Percentiles rank a stretch among this genome's conserved stretches.
phyloP scores from a whole-genome alignment of 148 eudicot genomes.

The Gaultheria prostrata region DNA sequence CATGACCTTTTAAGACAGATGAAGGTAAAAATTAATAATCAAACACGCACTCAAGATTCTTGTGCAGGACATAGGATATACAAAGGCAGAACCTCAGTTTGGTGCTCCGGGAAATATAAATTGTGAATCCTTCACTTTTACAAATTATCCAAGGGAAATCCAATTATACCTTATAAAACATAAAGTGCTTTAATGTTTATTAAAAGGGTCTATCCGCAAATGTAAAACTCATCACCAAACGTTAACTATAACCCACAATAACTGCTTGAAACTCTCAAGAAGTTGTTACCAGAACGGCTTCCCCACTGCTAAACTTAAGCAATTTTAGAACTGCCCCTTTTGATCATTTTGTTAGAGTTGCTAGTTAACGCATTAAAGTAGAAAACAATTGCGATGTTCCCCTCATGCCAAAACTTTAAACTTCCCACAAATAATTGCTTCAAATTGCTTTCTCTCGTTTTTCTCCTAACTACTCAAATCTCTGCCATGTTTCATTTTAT shows the following conservation, averaged over 20 bases:
- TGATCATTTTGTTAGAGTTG: not conserved
- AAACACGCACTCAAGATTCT: not conserved
- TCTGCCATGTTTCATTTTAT: not conserved
- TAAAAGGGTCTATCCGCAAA: not conserved
- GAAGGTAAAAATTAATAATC: not conserved
- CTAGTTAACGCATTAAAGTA: not conserved
- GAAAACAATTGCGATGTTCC: not conserved
- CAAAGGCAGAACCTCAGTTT: not conserved
- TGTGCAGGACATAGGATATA: not conserved
- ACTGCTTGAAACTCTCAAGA: not conserved
- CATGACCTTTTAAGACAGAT: conserved; percentile 47
- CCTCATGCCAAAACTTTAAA: not conserved
- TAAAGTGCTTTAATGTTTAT: not conserved
- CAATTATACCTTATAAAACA: not conserved
- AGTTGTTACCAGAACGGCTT: not conserved
- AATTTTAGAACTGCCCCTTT: too few species aligned
- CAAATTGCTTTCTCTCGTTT: not conserved
- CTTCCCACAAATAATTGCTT: not conserved
- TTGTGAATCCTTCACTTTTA: not conserved
- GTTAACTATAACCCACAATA: not conserved
- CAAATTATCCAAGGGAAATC: not conserved
- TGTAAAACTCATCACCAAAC: not conserved
- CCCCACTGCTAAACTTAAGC: not conserved
- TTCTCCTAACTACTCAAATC: not conserved
- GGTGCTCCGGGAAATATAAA: not conserved